Base-by-base conservation (phyloP, 257 asterid species). In the Fraxinus americana region DNA sequence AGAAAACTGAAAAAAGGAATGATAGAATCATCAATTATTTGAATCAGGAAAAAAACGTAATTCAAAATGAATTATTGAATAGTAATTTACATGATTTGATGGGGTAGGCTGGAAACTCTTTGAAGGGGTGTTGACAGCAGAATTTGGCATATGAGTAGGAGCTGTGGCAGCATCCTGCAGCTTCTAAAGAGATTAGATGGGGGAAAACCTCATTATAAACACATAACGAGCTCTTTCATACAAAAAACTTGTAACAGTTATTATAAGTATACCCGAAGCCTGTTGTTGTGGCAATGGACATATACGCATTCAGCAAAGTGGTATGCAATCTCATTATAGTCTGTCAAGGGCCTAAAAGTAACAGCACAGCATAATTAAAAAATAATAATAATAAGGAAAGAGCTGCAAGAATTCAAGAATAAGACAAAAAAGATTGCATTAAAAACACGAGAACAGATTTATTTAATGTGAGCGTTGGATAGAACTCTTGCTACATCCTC, bases 241-340 rank as follows among this genome's bases (percentile, higher is more conserved):
- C 3, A 19, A 78, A 27, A 57, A 25, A 1, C 21, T 70, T 66
- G 19, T 30, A 25, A 68, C 67, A 77, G 77, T 41, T 79, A 72
- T 84, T n/a, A n/a, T n/a, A 36, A 75, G 67, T 78, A 38, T 94
- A 91, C 97, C 94, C 82, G 88, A 74, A 83, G 48, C 82, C 81
- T 89, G 66, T 95, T 90, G 79, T 93, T 93, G 93, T 86, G 83
- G 88, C 87, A 85, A 86, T 91, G 97, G 73, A 88, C 99, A 77
- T 88, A 90, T 43, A 95, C 90, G 48, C 95, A 90, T 7, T 95
- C 93, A 63, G 92, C 92, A 88, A 95, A 91, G 85, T 93, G 98
- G 80, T 87, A 71, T 48, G 99, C 83, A 76, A 95, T 87, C 92
- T 93, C 98, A 78, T 93, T 88, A 81, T 86, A 87, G 78, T 95